Evolutionary conservation across 495 filamentous ascomycete species (phyloP).

Genomic region (Penicillium longicatenatum): DNA sequence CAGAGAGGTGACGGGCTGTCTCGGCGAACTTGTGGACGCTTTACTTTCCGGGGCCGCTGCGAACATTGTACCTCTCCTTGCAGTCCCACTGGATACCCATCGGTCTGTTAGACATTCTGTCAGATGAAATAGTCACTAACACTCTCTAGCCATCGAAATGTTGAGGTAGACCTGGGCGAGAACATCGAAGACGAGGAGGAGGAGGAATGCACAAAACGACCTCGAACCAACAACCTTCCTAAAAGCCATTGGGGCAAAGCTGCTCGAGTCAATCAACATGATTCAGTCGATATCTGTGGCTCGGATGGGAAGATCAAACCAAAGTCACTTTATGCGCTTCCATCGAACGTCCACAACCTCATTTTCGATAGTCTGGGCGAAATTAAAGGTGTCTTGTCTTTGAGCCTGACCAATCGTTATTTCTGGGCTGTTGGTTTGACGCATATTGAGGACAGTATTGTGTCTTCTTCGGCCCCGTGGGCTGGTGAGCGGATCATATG

Average conservation of each 20-base stretch:
- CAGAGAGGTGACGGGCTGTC: constrained; percentile 14
- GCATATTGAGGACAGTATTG: constrained; percentile 18
- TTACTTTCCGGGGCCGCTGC: constrained; percentile 12
- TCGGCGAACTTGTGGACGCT: constrained; percentile 12
- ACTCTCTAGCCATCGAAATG: constrained; percentile 3
- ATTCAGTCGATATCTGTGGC: not conserved
- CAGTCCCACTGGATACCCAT: constrained; percentile 13
- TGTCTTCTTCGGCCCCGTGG: constrained; percentile 17
- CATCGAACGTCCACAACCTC: constrained; percentile 16
- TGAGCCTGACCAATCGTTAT: constrained; percentile 20
- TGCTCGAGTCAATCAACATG: constrained; percentile 15
- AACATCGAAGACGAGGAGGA: constrained; percentile 23
- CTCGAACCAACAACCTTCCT: constrained; percentile 3
- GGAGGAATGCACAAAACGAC: constrained; percentile 12
- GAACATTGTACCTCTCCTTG: constrained; percentile 15
- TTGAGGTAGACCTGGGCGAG: constrained; percentile 15
- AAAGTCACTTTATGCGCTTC: constrained; percentile 4
- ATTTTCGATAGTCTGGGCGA: constrained; percentile 20
- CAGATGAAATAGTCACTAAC: not conserved
- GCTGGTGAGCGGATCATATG: constrained; percentile 22
- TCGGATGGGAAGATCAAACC: not conserved
- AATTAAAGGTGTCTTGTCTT: constrained; percentile 11
- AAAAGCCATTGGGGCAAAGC: constrained; percentile 16
- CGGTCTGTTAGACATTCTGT: constrained; percentile 14
- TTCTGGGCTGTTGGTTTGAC: constrained; percentile 22